Base-by-base conservation (phyloP, 345 rosid species). In the Conringia planisiliqua region DNA sequence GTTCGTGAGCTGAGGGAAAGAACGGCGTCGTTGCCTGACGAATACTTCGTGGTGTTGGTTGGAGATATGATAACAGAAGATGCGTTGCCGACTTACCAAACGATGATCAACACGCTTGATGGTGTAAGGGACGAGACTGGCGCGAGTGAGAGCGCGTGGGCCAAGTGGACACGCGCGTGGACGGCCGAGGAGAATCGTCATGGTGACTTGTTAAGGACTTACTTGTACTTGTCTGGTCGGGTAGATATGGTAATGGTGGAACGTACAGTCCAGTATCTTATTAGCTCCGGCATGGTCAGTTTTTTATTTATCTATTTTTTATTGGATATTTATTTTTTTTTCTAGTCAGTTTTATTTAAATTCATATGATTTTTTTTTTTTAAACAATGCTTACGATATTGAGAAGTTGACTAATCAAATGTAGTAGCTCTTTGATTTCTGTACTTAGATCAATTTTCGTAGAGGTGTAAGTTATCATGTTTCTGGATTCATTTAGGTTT, bases 11-110 rank as follows among this genome's bases (percentile, higher is more conserved):
- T 88, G 3, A 83, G 90, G 10, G 80, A 81, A 35, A 79, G 88
- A 76, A 81, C 88, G 29, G 83, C 62, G 2, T 89, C 78, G 62
- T 78, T 87, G 4, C 88, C 90, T 0, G 92, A 87, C 38, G 97
- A 90, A 29, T 90, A 85, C 63, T 87, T 88, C 7, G 88, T 90
- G 33, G 97, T 90, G 61, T 69, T 90, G 74, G 89, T 86, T 10
- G 97, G 97, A 7, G 97, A 90, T 75, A 90, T 90, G 94, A 83
- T 90, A 51, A 90, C 97, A 3, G 96, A 90, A 80, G 93, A 88
- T 11, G 96, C 96, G 0, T 61, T 88, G 68, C 96, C 93, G 0
- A 90, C 90, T 17, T 90, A 90, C 55, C 89, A 86, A 75, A 85
- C 90, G 7, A 83, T 88, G 82, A 66, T 88, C 71, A 90, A 90